These are phyloP conservation scores for Hypoxylon sp. DNA, from an alignment of 2,329 filamentous ascomycete species.

Conservation along the genomic window DNA sequence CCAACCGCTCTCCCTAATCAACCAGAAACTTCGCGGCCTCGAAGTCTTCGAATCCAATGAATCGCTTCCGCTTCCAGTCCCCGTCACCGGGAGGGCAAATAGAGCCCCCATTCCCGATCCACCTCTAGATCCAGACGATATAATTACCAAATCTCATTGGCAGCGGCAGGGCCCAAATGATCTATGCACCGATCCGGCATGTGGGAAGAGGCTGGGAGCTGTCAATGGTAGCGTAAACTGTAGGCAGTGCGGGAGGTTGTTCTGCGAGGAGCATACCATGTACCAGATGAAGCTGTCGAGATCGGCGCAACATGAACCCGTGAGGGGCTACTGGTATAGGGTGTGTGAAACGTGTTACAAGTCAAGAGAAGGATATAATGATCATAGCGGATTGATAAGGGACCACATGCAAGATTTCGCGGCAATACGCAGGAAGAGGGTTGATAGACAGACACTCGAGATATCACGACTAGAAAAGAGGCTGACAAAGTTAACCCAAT, in stretches of 20 bases:
- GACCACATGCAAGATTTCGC: constrained; percentile 82
- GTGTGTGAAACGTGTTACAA: constrained; percentile 99
- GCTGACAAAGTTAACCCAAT: constrained; percentile 87
- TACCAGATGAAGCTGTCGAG: constrained; percentile 98
- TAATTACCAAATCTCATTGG: constrained; percentile 92
- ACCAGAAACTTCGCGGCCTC: constrained; percentile 92
- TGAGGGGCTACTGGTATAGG: constrained; percentile 91
- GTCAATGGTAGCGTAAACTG: constrained; percentile 92
- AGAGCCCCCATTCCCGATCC: constrained; percentile 57
- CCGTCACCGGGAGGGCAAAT: constrained; percentile 54
- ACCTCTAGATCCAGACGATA: constrained; percentile 83
- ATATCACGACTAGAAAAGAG: constrained; percentile 92
- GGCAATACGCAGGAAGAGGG: constrained; percentile 78
- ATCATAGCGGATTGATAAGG: constrained; percentile 79
- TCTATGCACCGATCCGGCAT: constrained; percentile 87
- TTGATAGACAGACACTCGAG: constrained; percentile 90
- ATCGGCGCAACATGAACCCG: constrained; percentile 89
- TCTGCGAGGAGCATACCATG: constrained; percentile 99
- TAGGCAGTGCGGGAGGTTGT: constrained; percentile 90
- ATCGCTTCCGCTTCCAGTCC: constrained; percentile 61
- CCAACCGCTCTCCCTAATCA: constrained; percentile 89
- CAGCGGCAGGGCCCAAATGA: constrained; percentile 82
- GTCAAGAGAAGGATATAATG: constrained; percentile 94
- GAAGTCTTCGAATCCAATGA: constrained; percentile 97
- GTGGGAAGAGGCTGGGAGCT: constrained; percentile 82